Conservation (phyloP, 768 basidiomycete genomes). For the Pleurotus ostreatus region DNA sequence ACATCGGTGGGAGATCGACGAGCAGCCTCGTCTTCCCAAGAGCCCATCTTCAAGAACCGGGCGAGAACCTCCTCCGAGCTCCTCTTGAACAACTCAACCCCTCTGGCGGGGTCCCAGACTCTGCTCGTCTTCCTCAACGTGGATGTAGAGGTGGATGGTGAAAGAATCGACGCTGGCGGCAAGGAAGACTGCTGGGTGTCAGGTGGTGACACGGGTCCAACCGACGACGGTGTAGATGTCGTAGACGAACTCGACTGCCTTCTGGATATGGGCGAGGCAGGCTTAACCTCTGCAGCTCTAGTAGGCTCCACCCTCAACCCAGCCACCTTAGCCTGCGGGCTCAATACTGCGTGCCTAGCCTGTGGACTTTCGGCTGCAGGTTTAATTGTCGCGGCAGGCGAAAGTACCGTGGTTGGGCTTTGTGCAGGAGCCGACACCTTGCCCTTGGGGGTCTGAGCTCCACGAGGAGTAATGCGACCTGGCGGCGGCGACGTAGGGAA, state of each 20-base stretch:
- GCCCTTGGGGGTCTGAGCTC: not conserved
- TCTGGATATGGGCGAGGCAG: not conserved
- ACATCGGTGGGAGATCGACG: not conserved
- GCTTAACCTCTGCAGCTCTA: not conserved
- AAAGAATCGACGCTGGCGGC: slow-evolving; percentile 45
- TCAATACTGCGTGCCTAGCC: not conserved
- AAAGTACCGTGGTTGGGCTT: slow-evolving; percentile 6
- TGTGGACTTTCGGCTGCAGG: not conserved
- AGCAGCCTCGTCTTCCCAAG: slow-evolving; percentile 53
- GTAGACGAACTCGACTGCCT: slow-evolving; percentile 2
- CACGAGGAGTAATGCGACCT: slow-evolving; percentile 4
- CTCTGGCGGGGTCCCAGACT: slow-evolving; percentile 84
- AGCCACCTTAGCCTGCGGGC: not conserved
- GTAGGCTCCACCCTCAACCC: no score
- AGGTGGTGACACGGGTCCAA: slow-evolving; percentile 47
- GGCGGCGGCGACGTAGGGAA: slow-evolving; percentile 15
- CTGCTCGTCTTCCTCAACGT: slow-evolving; percentile 48
- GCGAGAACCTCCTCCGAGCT: slow-evolving; percentile 86
- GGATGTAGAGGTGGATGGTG: slow-evolving; percentile 40
- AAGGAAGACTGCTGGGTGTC: slow-evolving; percentile 42
- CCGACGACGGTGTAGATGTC: slow-evolving; percentile 7
- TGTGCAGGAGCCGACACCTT: not conserved
- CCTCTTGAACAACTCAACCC: slow-evolving; percentile 81
- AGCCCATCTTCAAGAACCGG: slow-evolving; percentile 76
- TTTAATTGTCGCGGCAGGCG: slow-evolving; percentile 5